These are phyloP conservation scores for Inonotus obliquus DNA, from an alignment of 1,284 basidiomycete species.

Conservation along the genomic window DNA sequence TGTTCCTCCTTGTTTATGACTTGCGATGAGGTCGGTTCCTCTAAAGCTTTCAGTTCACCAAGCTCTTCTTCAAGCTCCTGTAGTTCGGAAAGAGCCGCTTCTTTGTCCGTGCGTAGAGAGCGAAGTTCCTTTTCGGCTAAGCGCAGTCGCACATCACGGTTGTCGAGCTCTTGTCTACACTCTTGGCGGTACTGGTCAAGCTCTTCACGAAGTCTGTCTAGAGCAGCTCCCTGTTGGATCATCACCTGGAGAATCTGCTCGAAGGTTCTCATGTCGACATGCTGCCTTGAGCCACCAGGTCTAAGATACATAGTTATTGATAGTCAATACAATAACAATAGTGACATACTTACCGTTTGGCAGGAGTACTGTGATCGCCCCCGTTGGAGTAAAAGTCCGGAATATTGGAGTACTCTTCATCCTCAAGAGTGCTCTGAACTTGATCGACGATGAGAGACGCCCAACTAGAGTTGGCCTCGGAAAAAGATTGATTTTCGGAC, in stretches of 20 bases:
- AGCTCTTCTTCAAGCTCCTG: conserved; percentile 1
- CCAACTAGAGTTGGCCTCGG: conserved; percentile 12
- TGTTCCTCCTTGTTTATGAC: conserved; percentile 13
- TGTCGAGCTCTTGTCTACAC: conserved; percentile 4
- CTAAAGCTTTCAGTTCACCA: conserved; percentile 1
- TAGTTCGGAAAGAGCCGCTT: background rate
- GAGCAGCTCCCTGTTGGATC: conserved; percentile 11
- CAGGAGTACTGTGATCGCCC: background rate
- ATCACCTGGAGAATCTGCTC: conserved; percentile 14
- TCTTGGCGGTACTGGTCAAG: conserved; percentile 8
- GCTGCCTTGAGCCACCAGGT: background rate
- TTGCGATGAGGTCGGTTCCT: background rate
- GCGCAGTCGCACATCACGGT: conserved; percentile 12
- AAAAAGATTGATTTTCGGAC: conserved; percentile 5
- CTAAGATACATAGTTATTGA: background rate
- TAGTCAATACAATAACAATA: background rate
- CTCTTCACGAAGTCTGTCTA: conserved; percentile 10
- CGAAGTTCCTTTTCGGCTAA: conserved; percentile 8
- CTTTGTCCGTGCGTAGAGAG: background rate
- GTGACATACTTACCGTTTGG: background rate
- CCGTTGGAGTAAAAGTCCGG: background rate
- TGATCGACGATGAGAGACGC: conserved; percentile 9
- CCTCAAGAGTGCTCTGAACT: conserved; percentile 1
- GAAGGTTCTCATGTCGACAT: conserved; percentile 6
- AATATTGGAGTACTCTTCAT: conserved; percentile 1